Base-by-base conservation (phyloP, 371 early-diverging fungal species). In the Syncephalastrum contaminatum region DNA sequence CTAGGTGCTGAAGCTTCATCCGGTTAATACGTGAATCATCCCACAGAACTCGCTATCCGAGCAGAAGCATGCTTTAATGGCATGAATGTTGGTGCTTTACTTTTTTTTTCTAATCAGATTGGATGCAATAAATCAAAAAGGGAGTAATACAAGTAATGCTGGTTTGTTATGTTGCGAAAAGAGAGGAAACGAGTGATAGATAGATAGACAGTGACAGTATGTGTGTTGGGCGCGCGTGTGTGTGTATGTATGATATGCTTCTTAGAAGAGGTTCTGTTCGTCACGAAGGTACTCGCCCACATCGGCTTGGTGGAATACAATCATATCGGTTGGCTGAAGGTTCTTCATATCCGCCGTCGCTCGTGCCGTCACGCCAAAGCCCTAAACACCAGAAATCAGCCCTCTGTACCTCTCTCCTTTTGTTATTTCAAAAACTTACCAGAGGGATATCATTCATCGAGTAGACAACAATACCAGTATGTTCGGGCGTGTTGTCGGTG, bases 281-380 rank as follows among this genome's bases (percentile, higher is more conserved):
- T 90, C 89, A 66, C 97, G 89, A 66, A 97, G 84, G 77, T 99
- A 99, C 81, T 98, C 99, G 60, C 99, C 99, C 48, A 93, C 90
- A 86, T 99, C 99, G 13, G 97, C 90, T 81, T 99, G 99, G 66
- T 95, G 94, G 81, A 96, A 96, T 18, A 95, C 96, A 48, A 93
- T 88, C 53, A 99, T 92, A 27, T 91, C 92, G 25, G 97, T 97
- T 16, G 99, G 97, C 58, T 98, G 96, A 61, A 96, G 77, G 64
- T 90, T 93, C 56, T 93, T 82, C 62, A 92, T 90, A 53, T 93
- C 97, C 24, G 84, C 84, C 2, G 96, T 94, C 22, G 95, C 92
- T 63, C 92, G 81, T 16, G 99, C 93, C 25, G 96, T 95, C 22
- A 99, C 94, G 30, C 99, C 99, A 77, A 99, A 99, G 10, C 99